phyloP scores from a whole-genome alignment of 768 basidiomycete species.

The Dacryopinax primogenitus region DNA sequence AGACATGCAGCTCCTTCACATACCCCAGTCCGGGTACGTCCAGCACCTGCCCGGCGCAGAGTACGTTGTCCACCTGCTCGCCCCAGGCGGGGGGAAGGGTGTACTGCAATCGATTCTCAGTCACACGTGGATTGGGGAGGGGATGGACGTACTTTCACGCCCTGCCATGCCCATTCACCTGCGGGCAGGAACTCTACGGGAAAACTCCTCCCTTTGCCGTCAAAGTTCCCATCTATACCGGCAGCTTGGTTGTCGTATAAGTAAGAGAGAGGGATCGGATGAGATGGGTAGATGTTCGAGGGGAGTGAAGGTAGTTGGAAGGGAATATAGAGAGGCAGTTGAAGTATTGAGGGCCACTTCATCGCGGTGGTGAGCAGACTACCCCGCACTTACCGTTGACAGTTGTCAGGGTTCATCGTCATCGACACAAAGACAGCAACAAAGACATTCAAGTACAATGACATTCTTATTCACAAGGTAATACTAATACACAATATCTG shows the following conservation, averaged over 20 bases:
- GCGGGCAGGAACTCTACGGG: conserved; percentile 13
- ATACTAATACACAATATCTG: too few relatives aligned
- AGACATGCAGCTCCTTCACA: conserved; percentile 29
- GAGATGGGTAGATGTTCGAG: conserved; percentile 10
- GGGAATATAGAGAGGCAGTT: background rate
- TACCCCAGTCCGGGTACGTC: conserved; percentile 24
- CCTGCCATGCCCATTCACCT: conserved; percentile 8
- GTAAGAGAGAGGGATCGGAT: conserved; percentile 13
- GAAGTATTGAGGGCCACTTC: background rate
- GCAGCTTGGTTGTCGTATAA: conserved; percentile 16
- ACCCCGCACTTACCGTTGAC: too few relatives aligned
- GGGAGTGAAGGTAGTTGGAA: background rate
- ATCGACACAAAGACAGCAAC: too few relatives aligned
- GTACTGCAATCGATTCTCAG: conserved; percentile 5
- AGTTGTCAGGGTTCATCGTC: too few relatives aligned
- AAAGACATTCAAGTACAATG: too few relatives aligned
- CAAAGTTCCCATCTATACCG: conserved; percentile 16
- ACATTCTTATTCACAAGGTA: too few relatives aligned
- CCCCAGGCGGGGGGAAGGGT: conserved; percentile 10
- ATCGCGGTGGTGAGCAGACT: background rate
- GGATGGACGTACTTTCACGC: conserved; percentile 11
- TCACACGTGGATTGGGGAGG: background rate
- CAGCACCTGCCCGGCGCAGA: conserved; percentile 35
- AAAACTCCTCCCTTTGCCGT: conserved; percentile 11
- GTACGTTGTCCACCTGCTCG: conserved; percentile 32